Evolutionary conservation across 768 basidiomycete species (phyloP).

Genomic region (Pisolithus tinctorius): DNA sequence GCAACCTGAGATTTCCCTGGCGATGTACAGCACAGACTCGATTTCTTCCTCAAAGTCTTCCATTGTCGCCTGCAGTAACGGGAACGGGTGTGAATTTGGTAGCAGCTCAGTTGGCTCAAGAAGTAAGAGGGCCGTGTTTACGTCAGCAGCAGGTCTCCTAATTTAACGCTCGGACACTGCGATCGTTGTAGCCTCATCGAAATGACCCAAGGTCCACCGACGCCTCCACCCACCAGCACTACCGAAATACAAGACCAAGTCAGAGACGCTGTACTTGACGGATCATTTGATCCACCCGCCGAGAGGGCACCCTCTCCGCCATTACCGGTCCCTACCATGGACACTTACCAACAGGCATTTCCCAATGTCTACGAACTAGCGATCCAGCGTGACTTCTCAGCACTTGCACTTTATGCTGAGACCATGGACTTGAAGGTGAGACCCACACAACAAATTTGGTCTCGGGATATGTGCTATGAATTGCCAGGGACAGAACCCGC

Average conservation of each 20-base stretch:
- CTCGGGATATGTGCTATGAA: conserved; percentile 1
- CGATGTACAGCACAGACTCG: conserved; percentile 84
- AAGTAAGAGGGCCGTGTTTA: not conserved
- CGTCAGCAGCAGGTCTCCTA: too few species aligned
- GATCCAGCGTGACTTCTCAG: conserved; percentile 34
- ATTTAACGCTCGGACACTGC: too few species aligned
- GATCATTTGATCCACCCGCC: conserved; percentile 3
- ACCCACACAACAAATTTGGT: conserved; percentile 1
- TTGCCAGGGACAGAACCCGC: conserved; percentile 32
- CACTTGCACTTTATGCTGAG: conserved; percentile 45
- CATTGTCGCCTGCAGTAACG: conserved; percentile 33
- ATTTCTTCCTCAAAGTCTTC: conserved; percentile 68
- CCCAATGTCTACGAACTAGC: conserved; percentile 39
- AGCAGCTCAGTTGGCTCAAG: not conserved
- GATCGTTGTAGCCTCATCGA: not conserved
- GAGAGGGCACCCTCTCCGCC: conserved; percentile 8
- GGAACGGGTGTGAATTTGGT: conserved; percentile 17
- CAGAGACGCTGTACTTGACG: conserved; percentile 15
- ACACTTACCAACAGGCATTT: conserved; percentile 41
- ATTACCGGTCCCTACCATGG: conserved; percentile 13
- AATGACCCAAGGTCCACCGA: conserved; percentile 57
- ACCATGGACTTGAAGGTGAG: conserved; percentile 48
- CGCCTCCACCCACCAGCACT: conserved; percentile 54
- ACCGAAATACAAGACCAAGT: conserved; percentile 52
- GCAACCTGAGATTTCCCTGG: conserved; percentile 85